Conservation (phyloP, 1,139 yeast species). For the Suhomyces ambrosiae region DNA sequence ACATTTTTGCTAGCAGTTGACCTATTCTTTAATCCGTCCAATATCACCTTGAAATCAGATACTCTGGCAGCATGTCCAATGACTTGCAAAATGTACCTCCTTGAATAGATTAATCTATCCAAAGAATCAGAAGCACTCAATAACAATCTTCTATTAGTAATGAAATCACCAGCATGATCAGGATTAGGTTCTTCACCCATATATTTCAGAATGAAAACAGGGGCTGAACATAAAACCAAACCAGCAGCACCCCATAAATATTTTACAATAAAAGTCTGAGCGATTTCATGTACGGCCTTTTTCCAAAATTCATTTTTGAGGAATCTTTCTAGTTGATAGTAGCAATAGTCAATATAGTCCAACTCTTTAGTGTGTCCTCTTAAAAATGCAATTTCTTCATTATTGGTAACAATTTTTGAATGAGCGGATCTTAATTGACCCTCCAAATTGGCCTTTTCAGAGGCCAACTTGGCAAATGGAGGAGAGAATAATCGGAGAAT, state of each 20-base stretch:
- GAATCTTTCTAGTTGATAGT: conserved; percentile 80
- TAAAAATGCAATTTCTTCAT: conserved; percentile 85
- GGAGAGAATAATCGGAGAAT: conserved; percentile 79
- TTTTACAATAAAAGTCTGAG: conserved; percentile 82
- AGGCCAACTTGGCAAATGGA: conserved; percentile 82
- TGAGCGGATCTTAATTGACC: conserved; percentile 85
- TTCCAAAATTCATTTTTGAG: conserved; percentile 77
- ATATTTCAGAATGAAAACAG: conserved; percentile 74
- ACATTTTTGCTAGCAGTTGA: conserved; percentile 35
- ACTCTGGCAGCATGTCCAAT: conserved; percentile 84
- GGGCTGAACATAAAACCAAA: conserved; percentile 81
- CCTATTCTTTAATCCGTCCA: conserved; percentile 51
- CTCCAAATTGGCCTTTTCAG: conserved; percentile 78
- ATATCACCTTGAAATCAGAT: conserved; percentile 65
- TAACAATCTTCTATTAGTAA: conserved; percentile 85
- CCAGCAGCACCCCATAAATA: conserved; percentile 98
- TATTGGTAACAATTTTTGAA: conserved; percentile 74
- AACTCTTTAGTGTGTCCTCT: conserved; percentile 82
- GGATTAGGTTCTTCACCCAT: conserved; percentile 49
- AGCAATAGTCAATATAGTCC: conserved; percentile 75
- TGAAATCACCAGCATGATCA: conserved; percentile 72
- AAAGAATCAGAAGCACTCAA: conserved; percentile 86
- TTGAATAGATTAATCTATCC: conserved; percentile 83
- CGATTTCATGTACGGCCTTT: conserved; percentile 72
- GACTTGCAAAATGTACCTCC: conserved; percentile 81